A percentile compares a stretch with the other conserved stretches of the same genome.
Conservation (phyloP, 2,329 filamentous ascomycete genomes). For the Paecilomyces sp. region DNA sequence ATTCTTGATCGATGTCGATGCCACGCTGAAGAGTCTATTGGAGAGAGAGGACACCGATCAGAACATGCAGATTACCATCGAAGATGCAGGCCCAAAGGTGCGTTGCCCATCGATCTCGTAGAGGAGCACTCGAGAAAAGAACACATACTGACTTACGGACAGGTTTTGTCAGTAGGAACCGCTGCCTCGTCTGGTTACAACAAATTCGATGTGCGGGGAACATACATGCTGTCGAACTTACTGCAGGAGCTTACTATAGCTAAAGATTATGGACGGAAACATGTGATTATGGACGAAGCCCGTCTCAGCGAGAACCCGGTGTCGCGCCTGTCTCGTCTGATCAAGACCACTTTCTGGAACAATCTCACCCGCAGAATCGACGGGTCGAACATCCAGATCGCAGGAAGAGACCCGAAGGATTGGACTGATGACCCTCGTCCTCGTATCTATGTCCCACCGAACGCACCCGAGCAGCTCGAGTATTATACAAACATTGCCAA, state of each 20-base stretch:
- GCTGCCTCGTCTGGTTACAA: slow-evolving; percentile 80
- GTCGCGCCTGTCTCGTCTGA: slow-evolving; percentile 74
- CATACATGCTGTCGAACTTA: slow-evolving; percentile 94
- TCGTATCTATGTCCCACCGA: slow-evolving; percentile 81
- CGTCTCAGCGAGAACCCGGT: slow-evolving; percentile 94
- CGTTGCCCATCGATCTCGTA: not conserved
- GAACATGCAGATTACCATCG: slow-evolving; percentile 97
- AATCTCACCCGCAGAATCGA: slow-evolving; percentile 86
- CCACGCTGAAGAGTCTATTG: slow-evolving; percentile 70
- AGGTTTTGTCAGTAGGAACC: slow-evolving; percentile 78
- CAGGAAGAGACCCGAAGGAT: slow-evolving; percentile 86
- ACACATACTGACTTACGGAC: slow-evolving; percentile 18
- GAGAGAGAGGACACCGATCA: slow-evolving; percentile 86
- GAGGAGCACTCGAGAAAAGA: not conserved
- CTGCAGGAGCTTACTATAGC: slow-evolving; percentile 91
- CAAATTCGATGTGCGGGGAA: slow-evolving; percentile 84
- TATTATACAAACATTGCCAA: slow-evolving; percentile 79
- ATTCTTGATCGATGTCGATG: slow-evolving; percentile 81
- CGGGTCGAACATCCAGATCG: slow-evolving; percentile 68
- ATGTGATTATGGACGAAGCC: slow-evolving; percentile 84
- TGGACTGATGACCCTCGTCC: slow-evolving; percentile 87
- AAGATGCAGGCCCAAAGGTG: slow-evolving; percentile 88
- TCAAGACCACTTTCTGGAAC: slow-evolving; percentile 88
- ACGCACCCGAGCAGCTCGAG: slow-evolving; percentile 77
- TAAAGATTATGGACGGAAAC: slow-evolving; percentile 80